Evolutionary conservation across 148 eudicot genomes (phyloP), one percentile per base, ranked within the genome.

Genomic region (Linanthus parryae): DNA sequence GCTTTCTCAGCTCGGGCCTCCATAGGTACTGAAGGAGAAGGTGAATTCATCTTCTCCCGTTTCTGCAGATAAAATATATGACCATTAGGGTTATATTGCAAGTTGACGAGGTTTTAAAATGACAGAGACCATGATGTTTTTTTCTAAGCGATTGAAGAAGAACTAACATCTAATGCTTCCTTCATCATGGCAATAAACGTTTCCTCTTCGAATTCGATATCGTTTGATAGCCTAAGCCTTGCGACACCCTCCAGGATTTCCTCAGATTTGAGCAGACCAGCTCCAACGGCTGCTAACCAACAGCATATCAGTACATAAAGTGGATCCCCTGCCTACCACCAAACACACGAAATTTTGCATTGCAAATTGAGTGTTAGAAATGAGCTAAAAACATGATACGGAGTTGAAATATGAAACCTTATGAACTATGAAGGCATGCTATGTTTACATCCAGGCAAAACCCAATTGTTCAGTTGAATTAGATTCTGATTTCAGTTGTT

Each of bases 221-320:
- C 95, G 49, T 81, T 57, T 0, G 95, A 83, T 46, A 91, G 57
- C 27, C 94, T 61, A 62, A 86, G 87, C 59, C 98, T 78, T 3
- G 87, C 84, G 1, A 91, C 95, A 18, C 97, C 97, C 58, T 91
- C 97, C 53, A 91, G 53, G 34, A 91, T 91, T 65, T 91, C 97
- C 75, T 91, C 97, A 16, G 97, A 83, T 69, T 86, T 91, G 21
- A 91, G 94, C 63, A 91, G 72, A 33, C 95, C 97, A 15, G 94
- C 97, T 38, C 97, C 97, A 47, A 91, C 71, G 39, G 97, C 97
- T 18, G 97, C 97, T 64, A 91, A 54, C 97, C 97, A 91, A 52
- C 97, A 91, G 73, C 95, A 86, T 20, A 78, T 26, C 35, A 91
- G 64, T 34, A 91, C 95, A 56, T 91, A 69, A 55, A 86, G 42